Conservation (phyloP, 768 basidiomycete species). For the Rhodotorula taiwanensis region DNA sequence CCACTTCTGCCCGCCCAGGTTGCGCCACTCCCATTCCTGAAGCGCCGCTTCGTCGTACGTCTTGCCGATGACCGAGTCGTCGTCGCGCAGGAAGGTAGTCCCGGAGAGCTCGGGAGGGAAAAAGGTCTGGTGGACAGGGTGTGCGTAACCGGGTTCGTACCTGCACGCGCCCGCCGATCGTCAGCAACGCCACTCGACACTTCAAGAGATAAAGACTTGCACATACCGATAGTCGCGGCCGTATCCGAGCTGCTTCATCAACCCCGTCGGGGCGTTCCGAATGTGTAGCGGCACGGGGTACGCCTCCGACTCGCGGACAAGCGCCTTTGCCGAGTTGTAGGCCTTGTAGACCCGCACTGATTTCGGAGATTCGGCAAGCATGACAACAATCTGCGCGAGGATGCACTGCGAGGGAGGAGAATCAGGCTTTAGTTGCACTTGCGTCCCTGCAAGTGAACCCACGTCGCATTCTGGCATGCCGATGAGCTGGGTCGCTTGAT, state of each 20-base stretch:
- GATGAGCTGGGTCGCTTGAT: slow-evolving; percentile 46
- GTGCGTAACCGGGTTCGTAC: slow-evolving; percentile 46
- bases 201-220: not conserved
- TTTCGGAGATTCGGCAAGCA: slow-evolving; percentile 75
- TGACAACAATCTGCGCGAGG: slow-evolving; percentile 66
- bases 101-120: slow-evolving; percentile 53
- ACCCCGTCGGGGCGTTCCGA: slow-evolving; percentile 66
- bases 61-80: slow-evolving; percentile 10
- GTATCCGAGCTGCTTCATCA: slow-evolving; percentile 67
- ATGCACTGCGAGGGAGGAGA: slow-evolving; percentile 51
- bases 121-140: slow-evolving; percentile 62
- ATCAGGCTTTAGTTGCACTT: too few species aligned
- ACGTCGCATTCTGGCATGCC: slow-evolving; percentile 68
- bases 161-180: slow-evolving; percentile 4
- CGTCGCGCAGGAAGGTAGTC: slow-evolving; percentile 19
- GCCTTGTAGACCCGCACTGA: slow-evolving; percentile 72
- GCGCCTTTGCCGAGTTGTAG: slow-evolving; percentile 52
- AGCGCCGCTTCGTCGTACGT: slow-evolving; percentile 54
- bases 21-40: slow-evolving; percentile 51
- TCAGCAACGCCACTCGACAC: not conserved
- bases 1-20: slow-evolving; percentile 17
- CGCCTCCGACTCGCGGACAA: slow-evolving; percentile 26
- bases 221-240: slow-evolving; percentile 58
- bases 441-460: not conserved
- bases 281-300: slow-evolving; percentile 58